Evolutionary conservation across 164 flowering plant genomes (phyloP).

Genomic region (Echeveria elegans): DNA sequence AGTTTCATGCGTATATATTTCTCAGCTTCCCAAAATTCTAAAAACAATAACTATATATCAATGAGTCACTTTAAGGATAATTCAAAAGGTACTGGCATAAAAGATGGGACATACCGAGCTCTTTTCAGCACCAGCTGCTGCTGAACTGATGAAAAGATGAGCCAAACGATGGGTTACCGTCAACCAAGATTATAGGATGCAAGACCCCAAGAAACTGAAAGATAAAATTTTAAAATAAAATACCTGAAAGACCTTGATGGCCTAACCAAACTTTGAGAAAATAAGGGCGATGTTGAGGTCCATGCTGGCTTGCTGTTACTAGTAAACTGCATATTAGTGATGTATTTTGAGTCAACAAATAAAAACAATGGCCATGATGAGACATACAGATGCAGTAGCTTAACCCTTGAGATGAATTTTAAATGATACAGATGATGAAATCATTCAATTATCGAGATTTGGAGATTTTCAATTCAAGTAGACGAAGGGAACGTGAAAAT

Average conservation of each 20-base stretch:
- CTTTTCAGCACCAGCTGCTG: background rate
- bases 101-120: background rate
- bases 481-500: background rate
- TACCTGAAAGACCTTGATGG: slow-evolving; percentile 67
- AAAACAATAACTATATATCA: background rate
- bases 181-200: background rate
- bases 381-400: background rate
- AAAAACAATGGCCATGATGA: background rate
- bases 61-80: background rate
- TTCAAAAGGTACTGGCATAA: background rate
- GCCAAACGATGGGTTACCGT: background rate
- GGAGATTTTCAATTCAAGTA: too few species aligned
- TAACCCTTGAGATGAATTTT: background rate
- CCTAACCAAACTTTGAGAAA: slow-evolving; percentile 12
- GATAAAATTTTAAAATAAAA: background rate
- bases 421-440: too few species aligned
- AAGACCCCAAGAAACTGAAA: background rate
- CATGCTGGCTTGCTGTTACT: slow-evolving; percentile 29
- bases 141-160: background rate
- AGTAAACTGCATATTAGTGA: slow-evolving; percentile 30
- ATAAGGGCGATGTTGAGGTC: slow-evolving; percentile 3
- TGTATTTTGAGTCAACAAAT: background rate
- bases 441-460: too few species aligned
- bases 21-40: background rate
- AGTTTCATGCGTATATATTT: background rate